These are phyloP conservation scores for Mucor irregularis DNA, from an alignment of 371 early-diverging fungal species.

Conservation along the genomic window DNA sequence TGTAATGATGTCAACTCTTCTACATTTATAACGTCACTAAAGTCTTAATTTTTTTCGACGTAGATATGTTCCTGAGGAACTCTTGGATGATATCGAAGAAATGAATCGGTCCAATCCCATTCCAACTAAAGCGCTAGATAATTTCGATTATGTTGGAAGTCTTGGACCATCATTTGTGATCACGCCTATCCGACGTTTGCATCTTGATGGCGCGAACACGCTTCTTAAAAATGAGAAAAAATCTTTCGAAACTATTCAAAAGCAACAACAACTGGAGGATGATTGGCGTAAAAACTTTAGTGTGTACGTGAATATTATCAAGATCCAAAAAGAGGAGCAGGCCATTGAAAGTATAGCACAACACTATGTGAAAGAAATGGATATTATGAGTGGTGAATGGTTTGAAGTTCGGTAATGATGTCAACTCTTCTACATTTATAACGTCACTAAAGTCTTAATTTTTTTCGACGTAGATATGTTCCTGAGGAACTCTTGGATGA, in stretches of 20 bases:
- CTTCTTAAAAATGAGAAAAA: neutral
- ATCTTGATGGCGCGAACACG: neutral
- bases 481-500: slow-evolving; percentile 21
- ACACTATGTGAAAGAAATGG: slow-evolving; percentile 43
- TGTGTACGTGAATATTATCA: slow-evolving; percentile 38
- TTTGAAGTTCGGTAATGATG: slow-evolving; percentile 35
- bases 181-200: slow-evolving; percentile 28
- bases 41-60: too few species aligned
- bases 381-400: slow-evolving; percentile 49
- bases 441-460: too few species aligned
- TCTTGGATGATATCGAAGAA: slow-evolving; percentile 6
- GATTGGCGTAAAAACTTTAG: slow-evolving; percentile 33
- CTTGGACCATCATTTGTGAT: slow-evolving; percentile 27
- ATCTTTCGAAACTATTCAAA: slow-evolving; percentile 45
- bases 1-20: slow-evolving; percentile 24
- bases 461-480: slow-evolving; percentile 30
- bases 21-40: too few species aligned
- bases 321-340: slow-evolving; percentile 49
- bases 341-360: slow-evolving; percentile 38
- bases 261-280: slow-evolving; percentile 44
- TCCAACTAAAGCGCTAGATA: neutral
- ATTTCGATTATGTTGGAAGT: slow-evolving; percentile 28
- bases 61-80: slow-evolving; percentile 32
- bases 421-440: too few species aligned
- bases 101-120: neutral